phyloP scores from a whole-genome alignment of 352 stramenopile genomes.

The Globisporangium polare region DNA sequence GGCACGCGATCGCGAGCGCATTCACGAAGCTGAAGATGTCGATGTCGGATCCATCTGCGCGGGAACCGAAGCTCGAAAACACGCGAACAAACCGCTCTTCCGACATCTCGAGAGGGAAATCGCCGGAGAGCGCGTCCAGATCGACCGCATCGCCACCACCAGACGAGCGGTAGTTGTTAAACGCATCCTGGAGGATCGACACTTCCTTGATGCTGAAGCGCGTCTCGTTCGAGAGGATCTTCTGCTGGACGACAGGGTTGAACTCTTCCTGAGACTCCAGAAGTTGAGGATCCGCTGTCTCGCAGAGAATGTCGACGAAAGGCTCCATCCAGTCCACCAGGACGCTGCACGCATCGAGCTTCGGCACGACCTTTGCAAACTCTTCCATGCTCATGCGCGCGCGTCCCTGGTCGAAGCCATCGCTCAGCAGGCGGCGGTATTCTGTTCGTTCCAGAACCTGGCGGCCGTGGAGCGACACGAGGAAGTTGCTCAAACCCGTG shows the following conservation, averaged over 20 bases:
- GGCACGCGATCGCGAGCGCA: conserved; percentile 70
- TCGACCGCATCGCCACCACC: conserved; percentile 66
- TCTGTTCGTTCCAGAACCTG: conserved; percentile 70
- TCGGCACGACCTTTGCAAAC: conserved; percentile 61
- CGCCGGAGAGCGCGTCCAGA: conserved; percentile 67
- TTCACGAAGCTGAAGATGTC: conserved; percentile 88
- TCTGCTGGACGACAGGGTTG: conserved; percentile 84
- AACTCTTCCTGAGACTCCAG: conserved; percentile 87
- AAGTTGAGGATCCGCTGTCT: conserved; percentile 70
- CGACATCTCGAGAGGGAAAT: conserved; percentile 85
- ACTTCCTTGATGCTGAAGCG: conserved; percentile 79
- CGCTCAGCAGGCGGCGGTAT: conserved; percentile 70
- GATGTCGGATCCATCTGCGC: conserved; percentile 75
- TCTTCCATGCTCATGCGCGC: conserved; percentile 68
- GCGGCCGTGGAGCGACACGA: conserved; percentile 75
- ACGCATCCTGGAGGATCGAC: conserved; percentile 74
- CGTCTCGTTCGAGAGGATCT: conserved; percentile 83
- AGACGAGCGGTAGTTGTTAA: conserved; percentile 78
- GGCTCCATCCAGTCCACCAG: conserved; percentile 82
- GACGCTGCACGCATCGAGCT: conserved; percentile 47
- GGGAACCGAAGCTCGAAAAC: conserved; percentile 75
- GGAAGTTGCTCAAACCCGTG: conserved; percentile 81
- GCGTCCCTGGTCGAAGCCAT: conserved; percentile 80
- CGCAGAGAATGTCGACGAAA: conserved; percentile 84
- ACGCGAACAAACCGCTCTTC: conserved; percentile 73